Evolutionary conservation across 2,329 filamentous ascomycete species (phyloP).

Genomic region (Fusarium sp.): DNA sequence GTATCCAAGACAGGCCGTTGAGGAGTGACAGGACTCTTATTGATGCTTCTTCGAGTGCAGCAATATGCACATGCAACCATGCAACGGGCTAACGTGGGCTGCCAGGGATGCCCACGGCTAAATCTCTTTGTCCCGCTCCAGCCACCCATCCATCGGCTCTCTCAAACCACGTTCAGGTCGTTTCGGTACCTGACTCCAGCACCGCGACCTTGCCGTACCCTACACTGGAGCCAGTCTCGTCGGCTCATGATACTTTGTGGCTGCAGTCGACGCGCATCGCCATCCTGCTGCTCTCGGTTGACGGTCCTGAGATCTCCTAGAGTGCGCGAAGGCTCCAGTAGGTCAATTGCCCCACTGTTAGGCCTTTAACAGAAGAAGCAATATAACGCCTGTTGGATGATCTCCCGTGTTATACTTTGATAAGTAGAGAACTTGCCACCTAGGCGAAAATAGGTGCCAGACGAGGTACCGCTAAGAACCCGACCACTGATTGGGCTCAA

Average conservation of each 20-base stretch:
- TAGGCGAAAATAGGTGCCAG: too few relatives aligned
- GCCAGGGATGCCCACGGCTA: conserved; percentile 30
- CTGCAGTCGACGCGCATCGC: conserved; percentile 14
- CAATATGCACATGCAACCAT: conserved; percentile 36
- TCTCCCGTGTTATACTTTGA: too few relatives aligned
- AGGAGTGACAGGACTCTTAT: conserved; percentile 5
- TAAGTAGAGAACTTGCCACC: too few relatives aligned
- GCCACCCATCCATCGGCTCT: conserved; percentile 30
- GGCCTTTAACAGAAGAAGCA: too few relatives aligned
- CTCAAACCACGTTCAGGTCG: conserved; percentile 8
- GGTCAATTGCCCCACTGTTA: too few relatives aligned
- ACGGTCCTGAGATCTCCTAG: background rate
- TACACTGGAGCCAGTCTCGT: background rate
- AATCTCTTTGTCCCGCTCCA: conserved; percentile 21
- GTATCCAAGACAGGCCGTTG: too few relatives aligned
- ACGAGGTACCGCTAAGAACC: too few relatives aligned
- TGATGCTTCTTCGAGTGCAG: conserved; percentile 40
- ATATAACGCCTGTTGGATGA: too few relatives aligned
- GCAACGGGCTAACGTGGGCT: conserved; percentile 36
- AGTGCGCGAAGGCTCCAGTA: too few relatives aligned
- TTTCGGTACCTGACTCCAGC: conserved; percentile 19
- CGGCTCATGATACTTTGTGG: conserved; percentile 2
- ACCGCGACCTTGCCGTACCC: conserved; percentile 8
- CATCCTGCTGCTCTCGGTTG: background rate
- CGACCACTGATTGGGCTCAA: too few relatives aligned